Conservation (phyloP, 805 yeast species). For the Novakomyces olei region DNA sequence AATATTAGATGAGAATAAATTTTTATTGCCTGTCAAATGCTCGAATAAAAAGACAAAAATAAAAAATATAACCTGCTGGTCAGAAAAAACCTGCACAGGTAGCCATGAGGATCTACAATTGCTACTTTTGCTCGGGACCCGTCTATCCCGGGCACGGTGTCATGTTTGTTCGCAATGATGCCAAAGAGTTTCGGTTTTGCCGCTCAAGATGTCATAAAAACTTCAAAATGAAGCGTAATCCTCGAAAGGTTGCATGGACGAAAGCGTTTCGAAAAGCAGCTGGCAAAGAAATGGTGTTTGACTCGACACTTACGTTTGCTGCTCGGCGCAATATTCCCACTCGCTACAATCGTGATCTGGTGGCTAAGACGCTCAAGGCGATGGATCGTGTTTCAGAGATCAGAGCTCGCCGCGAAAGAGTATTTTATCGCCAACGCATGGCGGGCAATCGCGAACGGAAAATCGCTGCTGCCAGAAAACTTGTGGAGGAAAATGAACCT, state of each 20-base stretch:
- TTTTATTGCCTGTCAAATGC: too few relatives aligned
- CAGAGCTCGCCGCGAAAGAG: constrained; percentile 87
- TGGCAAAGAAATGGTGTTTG: constrained; percentile 95
- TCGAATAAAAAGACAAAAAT: too few relatives aligned
- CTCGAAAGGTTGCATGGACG: constrained; percentile 78
- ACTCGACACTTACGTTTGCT: constrained; percentile 85
- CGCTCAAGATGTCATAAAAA: constrained; percentile 95
- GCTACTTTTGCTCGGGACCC: constrained; percentile 96
- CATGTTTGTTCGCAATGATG: constrained; percentile 93
- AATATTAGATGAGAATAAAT: too few relatives aligned
- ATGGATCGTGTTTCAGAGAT: constrained; percentile 93
- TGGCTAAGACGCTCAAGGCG: constrained; percentile 78
- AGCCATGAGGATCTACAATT: constrained; percentile 76
- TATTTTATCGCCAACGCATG: constrained; percentile 99
- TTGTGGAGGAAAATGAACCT: constrained; percentile 74
- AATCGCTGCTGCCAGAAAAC: constrained; percentile 63
- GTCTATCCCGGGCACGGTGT: constrained; percentile 56
- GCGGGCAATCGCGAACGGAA: constrained; percentile 82
- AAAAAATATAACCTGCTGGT: too few relatives aligned
- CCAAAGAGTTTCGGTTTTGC: constrained; percentile 91
- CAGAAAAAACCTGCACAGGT: too few relatives aligned
- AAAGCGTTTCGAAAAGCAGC: constrained; percentile 98
- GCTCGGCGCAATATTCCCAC: constrained; percentile 96
- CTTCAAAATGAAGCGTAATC: constrained; percentile 95
- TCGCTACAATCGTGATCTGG: constrained; percentile 89